These are phyloP conservation scores for Monosporascus sp. DNA, from an alignment of 2,329 filamentous ascomycete genomes.

Conservation along the genomic window DNA sequence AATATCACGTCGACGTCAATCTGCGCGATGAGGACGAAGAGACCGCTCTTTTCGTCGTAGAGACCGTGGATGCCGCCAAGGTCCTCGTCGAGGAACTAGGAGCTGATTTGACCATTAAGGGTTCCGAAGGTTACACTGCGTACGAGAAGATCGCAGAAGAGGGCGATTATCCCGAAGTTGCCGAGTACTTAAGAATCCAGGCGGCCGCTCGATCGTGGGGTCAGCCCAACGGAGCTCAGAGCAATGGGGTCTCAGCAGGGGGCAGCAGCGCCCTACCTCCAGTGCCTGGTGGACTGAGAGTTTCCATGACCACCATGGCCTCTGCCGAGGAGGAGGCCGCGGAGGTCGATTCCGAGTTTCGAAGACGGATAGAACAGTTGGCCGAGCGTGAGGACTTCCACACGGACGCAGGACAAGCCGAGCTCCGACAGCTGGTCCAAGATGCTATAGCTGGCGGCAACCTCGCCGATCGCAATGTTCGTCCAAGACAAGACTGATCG, in stretches of 20 bases:
- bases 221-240: conserved; percentile 22
- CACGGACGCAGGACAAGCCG: conserved; percentile 70
- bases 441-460: conserved; percentile 70
- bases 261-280: conserved; percentile 44
- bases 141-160: conserved; percentile 75
- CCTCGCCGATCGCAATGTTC: conserved; percentile 59
- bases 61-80: conserved; percentile 72
- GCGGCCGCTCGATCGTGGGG: conserved; percentile 23
- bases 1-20: conserved; percentile 74
- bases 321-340: conserved; percentile 54
- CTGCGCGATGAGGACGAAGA: conserved; percentile 87
- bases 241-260: conserved; percentile 23
- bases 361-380: conserved; percentile 81
- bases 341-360: conserved; percentile 76
- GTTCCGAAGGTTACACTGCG: conserved; percentile 74
- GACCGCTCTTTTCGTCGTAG: conserved; percentile 89
- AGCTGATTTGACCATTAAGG: conserved; percentile 59
- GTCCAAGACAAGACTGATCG: conserved; percentile 52
- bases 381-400: conserved; percentile 80
- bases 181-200: conserved; percentile 56
- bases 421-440: conserved; percentile 71
- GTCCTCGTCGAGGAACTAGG: conserved; percentile 78
- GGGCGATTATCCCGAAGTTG: conserved; percentile 71
- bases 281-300: conserved; percentile 68
- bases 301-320: conserved; percentile 72